Conservation (phyloP, 108 stramenopile species). For the Hondaea fermentalgiana region DNA sequence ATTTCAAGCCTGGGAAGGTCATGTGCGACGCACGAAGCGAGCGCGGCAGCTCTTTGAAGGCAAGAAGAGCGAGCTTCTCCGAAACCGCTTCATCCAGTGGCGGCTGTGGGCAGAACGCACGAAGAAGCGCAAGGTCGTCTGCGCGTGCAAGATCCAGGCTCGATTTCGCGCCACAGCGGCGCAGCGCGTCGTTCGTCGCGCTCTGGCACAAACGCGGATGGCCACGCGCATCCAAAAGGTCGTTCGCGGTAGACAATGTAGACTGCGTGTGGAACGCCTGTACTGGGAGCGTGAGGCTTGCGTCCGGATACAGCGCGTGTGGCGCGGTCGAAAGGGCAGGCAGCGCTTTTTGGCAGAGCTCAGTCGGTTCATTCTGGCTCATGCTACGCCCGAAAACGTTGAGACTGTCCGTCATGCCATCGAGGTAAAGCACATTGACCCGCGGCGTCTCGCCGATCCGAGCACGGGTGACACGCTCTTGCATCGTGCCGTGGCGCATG, state of each 20-base stretch:
- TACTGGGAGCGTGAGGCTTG: not conserved
- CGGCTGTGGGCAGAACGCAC: not conserved
- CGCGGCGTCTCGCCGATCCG: not conserved
- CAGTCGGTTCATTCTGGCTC: not conserved
- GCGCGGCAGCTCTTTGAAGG: not conserved
- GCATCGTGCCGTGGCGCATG: not conserved
- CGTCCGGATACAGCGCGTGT: not conserved
- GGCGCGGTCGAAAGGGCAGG: not conserved
- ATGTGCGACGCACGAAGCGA: not conserved
- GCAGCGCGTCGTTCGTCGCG: not conserved
- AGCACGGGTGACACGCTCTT: not conserved
- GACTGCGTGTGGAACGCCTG: not conserved
- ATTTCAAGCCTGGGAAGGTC: not conserved
- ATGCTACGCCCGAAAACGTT: not conserved
- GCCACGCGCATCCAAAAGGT: not conserved
- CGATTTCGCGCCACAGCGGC: not conserved
- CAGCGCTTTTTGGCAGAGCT: not conserved
- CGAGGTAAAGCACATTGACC: conserved; percentile 7
- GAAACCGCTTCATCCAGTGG: not conserved
- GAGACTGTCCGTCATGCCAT: not conserved
- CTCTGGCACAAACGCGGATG: not conserved
- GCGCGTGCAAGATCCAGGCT: not conserved
- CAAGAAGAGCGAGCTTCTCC: not conserved
- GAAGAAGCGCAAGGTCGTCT: not conserved
- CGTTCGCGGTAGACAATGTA: not conserved